Evolutionary conservation across 345 rosid species (phyloP), one percentile per base, ranked within the genome.

Genomic region (Murraya koenigii): DNA sequence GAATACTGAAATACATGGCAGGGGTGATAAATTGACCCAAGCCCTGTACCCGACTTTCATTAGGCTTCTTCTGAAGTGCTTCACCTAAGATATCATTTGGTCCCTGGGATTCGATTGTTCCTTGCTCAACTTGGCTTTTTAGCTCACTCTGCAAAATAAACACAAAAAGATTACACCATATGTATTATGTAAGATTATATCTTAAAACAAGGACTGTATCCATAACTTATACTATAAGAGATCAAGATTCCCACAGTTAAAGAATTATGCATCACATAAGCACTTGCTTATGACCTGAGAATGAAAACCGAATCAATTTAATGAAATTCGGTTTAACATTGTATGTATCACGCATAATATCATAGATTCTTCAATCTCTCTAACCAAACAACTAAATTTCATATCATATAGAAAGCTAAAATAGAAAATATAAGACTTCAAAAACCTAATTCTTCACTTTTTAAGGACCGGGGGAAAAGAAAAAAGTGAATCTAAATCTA

Each of bases 151-250:
- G n/a, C n/a, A n/a, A n/a, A n/a, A n/a, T n/a, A n/a, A n/a, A n/a
- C n/a, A n/a, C n/a, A n/a, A n/a, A n/a, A n/a, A n/a, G n/a, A n/a
- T n/a, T n/a, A n/a, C n/a, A n/a, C n/a, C n/a, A n/a, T n/a, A n/a
- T n/a, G n/a, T n/a, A n/a, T n/a, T n/a, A n/a, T n/a, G n/a, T n/a
- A n/a, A n/a, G n/a, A n/a, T n/a, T n/a, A n/a, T n/a, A n/a, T n/a
- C 82, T 64, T 86, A 68, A 76, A 83, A 63, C 66, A 82, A 22
- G 87, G 83, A 79, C 15, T 76, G 32, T 68, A 81, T 67, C 80
- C 81, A 77, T 71, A 55, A 41, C 72, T 65, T 38, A 80, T 73
- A 71, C 80, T 67, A 78, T 52, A 82, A 76, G 32, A 71, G 72
- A 76, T 75, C 75, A 36, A 81, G 66, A 65, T 62, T 76, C 69